Conservation (phyloP, 1,139 yeast genomes). For the Trichomonascaceae sp. region DNA sequence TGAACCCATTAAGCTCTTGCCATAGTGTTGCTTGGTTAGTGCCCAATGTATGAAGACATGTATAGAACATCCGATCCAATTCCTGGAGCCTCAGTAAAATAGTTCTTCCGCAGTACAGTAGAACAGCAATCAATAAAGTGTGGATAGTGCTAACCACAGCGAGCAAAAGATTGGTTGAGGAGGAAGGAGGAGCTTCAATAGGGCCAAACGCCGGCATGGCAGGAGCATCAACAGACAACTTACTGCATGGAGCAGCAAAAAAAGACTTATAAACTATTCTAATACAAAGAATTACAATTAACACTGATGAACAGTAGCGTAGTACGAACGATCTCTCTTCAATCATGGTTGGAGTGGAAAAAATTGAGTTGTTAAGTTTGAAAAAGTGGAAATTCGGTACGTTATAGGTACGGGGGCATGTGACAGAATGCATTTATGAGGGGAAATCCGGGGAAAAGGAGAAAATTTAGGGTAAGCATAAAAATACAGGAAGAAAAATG, state of each 20-base stretch:
- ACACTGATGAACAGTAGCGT: neutral
- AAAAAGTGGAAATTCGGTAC: neutral
- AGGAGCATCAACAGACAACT: neutral
- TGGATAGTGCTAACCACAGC: neutral
- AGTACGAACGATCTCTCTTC: neutral
- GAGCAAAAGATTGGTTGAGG: neutral
- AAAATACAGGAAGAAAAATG: neutral
- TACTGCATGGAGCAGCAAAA: neutral
- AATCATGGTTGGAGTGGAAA: neutral
- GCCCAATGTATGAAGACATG: conserved; percentile 1
- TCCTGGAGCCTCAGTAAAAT: neutral
- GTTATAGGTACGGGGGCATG: neutral
- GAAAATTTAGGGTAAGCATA: neutral
- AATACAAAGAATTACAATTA: neutral
- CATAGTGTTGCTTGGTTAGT: neutral
- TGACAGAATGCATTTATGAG: neutral
- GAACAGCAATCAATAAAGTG: neutral
- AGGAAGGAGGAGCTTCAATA: neutral
- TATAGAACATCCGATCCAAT: neutral
- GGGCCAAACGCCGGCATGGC: neutral
- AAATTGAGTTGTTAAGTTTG: neutral
- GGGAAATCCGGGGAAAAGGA: neutral
- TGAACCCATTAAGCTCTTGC: neutral
- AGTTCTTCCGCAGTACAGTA: neutral
- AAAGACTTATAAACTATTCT: neutral